Percentiles rank a stretch among this genome's conserved stretches.
Evolutionary conservation across 768 basidiomycete genomes (phyloP).

Genomic region (Mycena latifolia): DNA sequence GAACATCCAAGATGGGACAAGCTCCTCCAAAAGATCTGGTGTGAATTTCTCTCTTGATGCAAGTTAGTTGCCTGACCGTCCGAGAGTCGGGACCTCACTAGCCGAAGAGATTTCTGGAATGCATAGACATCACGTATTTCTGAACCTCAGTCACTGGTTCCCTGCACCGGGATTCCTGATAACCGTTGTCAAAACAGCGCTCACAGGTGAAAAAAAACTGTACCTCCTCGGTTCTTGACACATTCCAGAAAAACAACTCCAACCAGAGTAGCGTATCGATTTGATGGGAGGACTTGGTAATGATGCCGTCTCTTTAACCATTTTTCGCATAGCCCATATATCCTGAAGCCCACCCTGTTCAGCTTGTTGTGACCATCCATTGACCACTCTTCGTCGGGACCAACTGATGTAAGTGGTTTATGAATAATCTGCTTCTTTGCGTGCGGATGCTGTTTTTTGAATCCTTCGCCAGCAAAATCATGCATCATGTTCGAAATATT

Average conservation of each 20-base stretch:
- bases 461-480: neutral
- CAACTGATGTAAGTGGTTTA: neutral
- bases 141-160: slow-evolving; percentile 9
- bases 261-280: neutral
- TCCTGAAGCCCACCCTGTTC: neutral
- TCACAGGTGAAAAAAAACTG: neutral
- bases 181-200: neutral
- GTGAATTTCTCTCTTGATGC: neutral
- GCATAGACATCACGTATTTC: slow-evolving; percentile 1
- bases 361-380: slow-evolving; percentile 22
- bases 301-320: neutral
- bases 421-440: slow-evolving; percentile 11
- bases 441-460: neutral
- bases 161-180: slow-evolving; percentile 4
- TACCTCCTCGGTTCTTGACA: neutral
- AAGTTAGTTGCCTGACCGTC: neutral
- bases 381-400: slow-evolving; percentile 16
- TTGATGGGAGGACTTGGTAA: slow-evolving; percentile 3
- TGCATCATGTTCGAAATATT: slow-evolving; percentile 5
- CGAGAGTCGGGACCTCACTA: no score
- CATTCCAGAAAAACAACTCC: slow-evolving; percentile 8
- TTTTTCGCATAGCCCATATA: slow-evolving; percentile 12
- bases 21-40: neutral
- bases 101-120: slow-evolving; percentile 10
- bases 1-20: neutral